A percentile compares a stretch with the other conserved stretches of the same genome.
Evolutionary conservation across 352 stramenopile genomes (phyloP).

Genomic region (Pythium utonaiense): DNA sequence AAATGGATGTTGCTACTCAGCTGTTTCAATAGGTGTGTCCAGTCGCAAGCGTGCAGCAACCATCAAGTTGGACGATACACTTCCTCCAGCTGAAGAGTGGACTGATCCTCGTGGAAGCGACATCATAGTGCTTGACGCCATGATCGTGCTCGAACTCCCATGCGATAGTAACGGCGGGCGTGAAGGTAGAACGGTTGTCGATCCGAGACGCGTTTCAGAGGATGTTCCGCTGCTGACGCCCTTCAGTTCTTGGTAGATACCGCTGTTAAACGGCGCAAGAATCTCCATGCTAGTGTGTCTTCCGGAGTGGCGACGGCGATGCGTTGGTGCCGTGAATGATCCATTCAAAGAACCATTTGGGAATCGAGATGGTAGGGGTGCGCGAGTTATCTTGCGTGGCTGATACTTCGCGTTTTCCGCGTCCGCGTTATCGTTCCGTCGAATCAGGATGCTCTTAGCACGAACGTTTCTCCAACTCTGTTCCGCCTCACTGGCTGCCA

Average conservation of each 20-base stretch:
- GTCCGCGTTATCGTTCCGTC: slow-evolving; percentile 43
- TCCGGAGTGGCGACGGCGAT: slow-evolving; percentile 14
- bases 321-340: background rate
- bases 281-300: slow-evolving; percentile 7
- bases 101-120: background rate
- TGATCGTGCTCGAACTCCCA: slow-evolving; percentile 6
- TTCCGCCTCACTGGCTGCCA: slow-evolving; percentile 32
- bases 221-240: background rate
- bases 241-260: slow-evolving; percentile 16
- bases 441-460: slow-evolving; percentile 36
- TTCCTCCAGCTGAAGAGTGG: background rate
- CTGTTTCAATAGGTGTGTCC: slow-evolving; percentile 15
- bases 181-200: background rate
- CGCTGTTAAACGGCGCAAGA: slow-evolving; percentile 12
- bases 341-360: background rate
- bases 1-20: background rate
- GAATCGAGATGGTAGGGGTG: slow-evolving; percentile 21
- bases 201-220: background rate
- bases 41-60: slow-evolving; percentile 14
- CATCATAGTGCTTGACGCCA: slow-evolving; percentile 4
- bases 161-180: slow-evolving; percentile 7
- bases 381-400: slow-evolving; percentile 30
- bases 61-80: slow-evolving; percentile 7
- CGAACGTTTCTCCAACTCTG: slow-evolving; percentile 42
- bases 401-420: slow-evolving; percentile 21